Base-by-base conservation (phyloP, 495 filamentous ascomycete species). In the Trichoderma asperelloides region DNA sequence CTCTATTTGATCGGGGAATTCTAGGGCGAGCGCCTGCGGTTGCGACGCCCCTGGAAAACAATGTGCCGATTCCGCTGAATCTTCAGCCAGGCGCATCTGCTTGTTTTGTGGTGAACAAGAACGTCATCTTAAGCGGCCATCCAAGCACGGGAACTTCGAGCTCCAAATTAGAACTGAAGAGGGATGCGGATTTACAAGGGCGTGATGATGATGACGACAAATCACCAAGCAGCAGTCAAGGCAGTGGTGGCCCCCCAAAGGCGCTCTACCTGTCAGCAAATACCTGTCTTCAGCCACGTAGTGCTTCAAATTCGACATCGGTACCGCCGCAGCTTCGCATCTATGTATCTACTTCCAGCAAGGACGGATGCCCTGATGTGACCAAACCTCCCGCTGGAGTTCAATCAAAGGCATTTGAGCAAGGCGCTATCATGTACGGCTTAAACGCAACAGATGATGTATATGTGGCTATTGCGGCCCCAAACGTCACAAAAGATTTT, bases 251-350 rank as follows among this genome's bases (percentile, higher is more conserved):
- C 49, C 16, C 69, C 2, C 66, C 78, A 7, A 82, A 78, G 21
- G 86, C 78, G 1, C 77, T 96, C 8, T 96, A 88, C 70, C 82
- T 97, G 63, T 90, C 92, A 4, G 83, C 93, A 41, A 96, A 89
- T 67, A 89, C 91, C 9, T 97, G 93, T 76, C 70, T 82, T 18
- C 91, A 92, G 70, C 93, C 93, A 66, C 68, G 64, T 72, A 81
- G 69, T 81, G 82, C 69, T 63, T 74, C 69, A 15, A 73, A 71
- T 62, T 78, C 76, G 7, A 74, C 70, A 18, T 28, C 64, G 63
- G 73, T 78, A 15, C 82, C 87, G 6, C 89, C 91, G 7, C 92
- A 92, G 70, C 82, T 98, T 33, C 81, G 87, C 12, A 75, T 98
- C 3, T 97, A 88, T 71, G 77, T 96, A 47, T 96, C 93, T 13